Conservation (phyloP, 352 stramenopile species). For the Globisporangium acanthophoron region DNA sequence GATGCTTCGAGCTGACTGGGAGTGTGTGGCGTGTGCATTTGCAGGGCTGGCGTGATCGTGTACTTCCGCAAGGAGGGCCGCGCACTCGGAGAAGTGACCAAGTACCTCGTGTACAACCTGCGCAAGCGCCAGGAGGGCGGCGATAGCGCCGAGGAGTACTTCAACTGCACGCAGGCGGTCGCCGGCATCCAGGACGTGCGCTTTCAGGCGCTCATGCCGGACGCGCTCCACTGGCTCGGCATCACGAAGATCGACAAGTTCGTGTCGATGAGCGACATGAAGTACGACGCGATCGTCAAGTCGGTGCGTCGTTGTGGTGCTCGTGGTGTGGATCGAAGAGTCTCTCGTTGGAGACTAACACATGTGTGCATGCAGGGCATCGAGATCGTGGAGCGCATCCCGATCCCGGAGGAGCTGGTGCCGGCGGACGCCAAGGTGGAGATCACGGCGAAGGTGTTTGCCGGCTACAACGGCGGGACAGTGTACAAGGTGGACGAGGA, state of each 20-base stretch:
- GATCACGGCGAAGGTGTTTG: constrained; percentile 98
- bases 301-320: constrained; percentile 52
- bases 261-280: constrained; percentile 99
- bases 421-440: constrained; percentile 97
- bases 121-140: constrained; percentile 97
- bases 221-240: constrained; percentile 98
- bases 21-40: constrained; percentile 2
- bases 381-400: constrained; percentile 97
- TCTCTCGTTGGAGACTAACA: too few species aligned
- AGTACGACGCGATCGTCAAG: constrained; percentile 98
- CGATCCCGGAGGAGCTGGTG: constrained; percentile 97
- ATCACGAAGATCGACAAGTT: constrained; percentile 93
- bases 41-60: constrained; percentile 93
- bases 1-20: background rate
- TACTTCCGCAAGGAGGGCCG: constrained; percentile 99
- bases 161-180: constrained; percentile 98
- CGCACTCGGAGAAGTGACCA: constrained; percentile 97
- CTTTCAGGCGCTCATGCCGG: constrained; percentile 99
- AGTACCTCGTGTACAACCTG: constrained; percentile 99
- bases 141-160: constrained; percentile 97
- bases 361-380: constrained; percentile 73
- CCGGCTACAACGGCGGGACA: constrained; percentile 81
- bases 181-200: constrained; percentile 96
- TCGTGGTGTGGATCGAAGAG: background rate
- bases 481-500: constrained; percentile 93